Evolutionary conservation across 805 yeast species (phyloP).

Genomic region (Yarrowia sp.): DNA sequence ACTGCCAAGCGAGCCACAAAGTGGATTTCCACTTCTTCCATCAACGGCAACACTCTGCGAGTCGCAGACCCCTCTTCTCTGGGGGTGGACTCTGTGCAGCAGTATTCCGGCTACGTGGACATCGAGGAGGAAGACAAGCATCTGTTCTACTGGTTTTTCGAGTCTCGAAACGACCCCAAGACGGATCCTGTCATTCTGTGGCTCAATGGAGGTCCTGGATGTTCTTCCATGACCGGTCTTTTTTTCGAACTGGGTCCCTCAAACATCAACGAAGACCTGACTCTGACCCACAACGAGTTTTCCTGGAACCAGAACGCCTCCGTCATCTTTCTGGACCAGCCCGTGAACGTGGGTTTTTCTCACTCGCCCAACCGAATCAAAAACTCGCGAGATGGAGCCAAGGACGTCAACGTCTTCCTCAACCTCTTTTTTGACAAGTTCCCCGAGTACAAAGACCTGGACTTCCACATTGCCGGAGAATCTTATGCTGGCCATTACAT

Average conservation of each 20-base stretch:
- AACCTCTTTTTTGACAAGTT: slow-evolving; percentile 78
- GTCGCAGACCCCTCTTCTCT: slow-evolving; percentile 59
- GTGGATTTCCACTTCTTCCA: background rate
- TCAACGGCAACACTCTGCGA: slow-evolving; percentile 49
- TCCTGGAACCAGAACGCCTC: slow-evolving; percentile 93
- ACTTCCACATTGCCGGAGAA: slow-evolving; percentile 89
- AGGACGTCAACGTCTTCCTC: slow-evolving; percentile 81
- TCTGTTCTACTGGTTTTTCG: slow-evolving; percentile 91
- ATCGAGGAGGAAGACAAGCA: slow-evolving; percentile 76
- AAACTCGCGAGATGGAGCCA: slow-evolving; percentile 76
- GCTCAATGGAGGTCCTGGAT: slow-evolving; percentile 97
- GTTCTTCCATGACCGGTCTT: slow-evolving; percentile 85
- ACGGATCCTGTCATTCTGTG: slow-evolving; percentile 85
- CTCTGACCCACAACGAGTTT: slow-evolving; percentile 73
- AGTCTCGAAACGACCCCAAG: slow-evolving; percentile 80
- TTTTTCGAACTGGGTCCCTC: slow-evolving; percentile 92
- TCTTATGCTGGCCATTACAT: slow-evolving; percentile 93
- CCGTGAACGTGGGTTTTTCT: slow-evolving; percentile 89
- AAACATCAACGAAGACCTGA: slow-evolving; percentile 56
- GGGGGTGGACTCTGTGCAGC: slow-evolving; percentile 69
- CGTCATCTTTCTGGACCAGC: slow-evolving; percentile 89
- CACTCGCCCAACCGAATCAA: slow-evolving; percentile 65
- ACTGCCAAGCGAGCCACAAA: background rate
- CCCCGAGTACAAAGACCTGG: slow-evolving; percentile 58
- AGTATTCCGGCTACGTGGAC: slow-evolving; percentile 70